Percentiles rank a stretch among this genome's conserved stretches.
Evolutionary conservation across 2,329 filamentous ascomycete genomes (phyloP).

Genomic region (Fusarium agapanthi): DNA sequence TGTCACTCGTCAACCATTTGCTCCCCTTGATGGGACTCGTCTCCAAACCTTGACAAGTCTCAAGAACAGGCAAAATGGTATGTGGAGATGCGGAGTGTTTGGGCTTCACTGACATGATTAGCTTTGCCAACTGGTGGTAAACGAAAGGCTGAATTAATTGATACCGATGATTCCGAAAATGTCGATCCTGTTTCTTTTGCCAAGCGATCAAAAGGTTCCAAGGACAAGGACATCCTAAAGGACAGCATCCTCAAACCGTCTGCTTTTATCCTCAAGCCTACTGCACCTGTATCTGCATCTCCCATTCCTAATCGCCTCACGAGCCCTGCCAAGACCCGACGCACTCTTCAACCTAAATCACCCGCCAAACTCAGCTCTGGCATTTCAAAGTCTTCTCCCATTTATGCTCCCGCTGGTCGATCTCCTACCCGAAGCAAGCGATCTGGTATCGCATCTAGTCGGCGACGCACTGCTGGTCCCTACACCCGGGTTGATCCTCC

Average conservation of each 20-base stretch:
- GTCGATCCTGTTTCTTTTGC: conserved; percentile 65
- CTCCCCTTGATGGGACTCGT: conserved; percentile 73
- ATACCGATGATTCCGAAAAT: conserved; percentile 67
- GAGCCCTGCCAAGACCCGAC: conserved; percentile 49
- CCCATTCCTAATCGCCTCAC: conserved; percentile 43
- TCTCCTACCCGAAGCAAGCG: conserved; percentile 79
- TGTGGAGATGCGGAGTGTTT: conserved; percentile 42
- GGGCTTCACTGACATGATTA: conserved; percentile 40
- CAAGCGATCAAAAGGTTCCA: conserved; percentile 67
- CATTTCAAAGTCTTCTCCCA: conserved; percentile 60
- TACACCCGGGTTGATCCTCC: conserved; percentile 78
- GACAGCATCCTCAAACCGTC: conserved; percentile 58
- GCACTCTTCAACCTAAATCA: conserved; percentile 62
- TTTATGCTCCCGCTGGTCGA: conserved; percentile 78
- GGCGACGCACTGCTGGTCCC: conserved; percentile 70
- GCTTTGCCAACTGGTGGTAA: conserved; percentile 58
- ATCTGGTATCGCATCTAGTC: conserved; percentile 72
- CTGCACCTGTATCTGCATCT: conserved; percentile 42
- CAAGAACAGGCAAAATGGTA: conserved; percentile 82
- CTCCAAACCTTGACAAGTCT: conserved; percentile 76
- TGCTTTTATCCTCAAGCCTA: conserved; percentile 55
- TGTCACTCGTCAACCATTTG: conserved; percentile 76
- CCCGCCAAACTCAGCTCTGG: conserved; percentile 58
- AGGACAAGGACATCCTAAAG: conserved; percentile 42
- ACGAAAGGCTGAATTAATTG: conserved; percentile 65